phyloP scores from a whole-genome alignment of 2,329 filamentous ascomycete species.

The Kalmusia sp. region DNA sequence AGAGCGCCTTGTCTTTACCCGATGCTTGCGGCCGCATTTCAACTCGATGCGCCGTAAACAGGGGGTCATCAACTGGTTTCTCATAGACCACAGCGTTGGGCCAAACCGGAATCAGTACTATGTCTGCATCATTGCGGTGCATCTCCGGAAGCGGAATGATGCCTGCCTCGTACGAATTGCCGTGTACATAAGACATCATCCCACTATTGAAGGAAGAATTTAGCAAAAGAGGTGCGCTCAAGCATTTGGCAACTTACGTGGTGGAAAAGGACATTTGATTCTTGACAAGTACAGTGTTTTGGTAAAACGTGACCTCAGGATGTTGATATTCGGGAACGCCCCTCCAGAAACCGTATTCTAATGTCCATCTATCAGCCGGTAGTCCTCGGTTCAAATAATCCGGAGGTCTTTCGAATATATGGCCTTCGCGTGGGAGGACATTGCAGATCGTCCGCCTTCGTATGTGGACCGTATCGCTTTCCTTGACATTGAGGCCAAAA shows the following conservation, averaged over 20 bases:
- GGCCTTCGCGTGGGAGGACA: slow-evolving; percentile 4
- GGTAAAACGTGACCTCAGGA: slow-evolving; percentile 4
- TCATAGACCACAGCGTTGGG: slow-evolving; percentile 3
- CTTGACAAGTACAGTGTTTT: not conserved
- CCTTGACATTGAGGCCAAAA: slow-evolving; percentile 15
- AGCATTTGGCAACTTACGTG: not conserved
- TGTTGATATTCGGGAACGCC: slow-evolving; percentile 1
- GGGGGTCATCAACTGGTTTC: slow-evolving; percentile 8
- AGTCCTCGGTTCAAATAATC: not conserved
- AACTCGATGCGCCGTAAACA: slow-evolving; percentile 6
- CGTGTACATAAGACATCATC: not conserved
- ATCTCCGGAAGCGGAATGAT: slow-evolving; percentile 5
- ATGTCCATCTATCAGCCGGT: not conserved
- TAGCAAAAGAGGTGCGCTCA: not conserved
- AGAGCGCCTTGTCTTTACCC: not conserved
- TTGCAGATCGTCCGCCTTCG: slow-evolving; percentile 16
- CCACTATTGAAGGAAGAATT: not conserved
- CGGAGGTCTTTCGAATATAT: not conserved
- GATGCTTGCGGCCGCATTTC: not conserved
- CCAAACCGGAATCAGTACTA: slow-evolving; percentile 6
- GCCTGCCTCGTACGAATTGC: not conserved
- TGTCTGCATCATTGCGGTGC: slow-evolving; percentile 8
- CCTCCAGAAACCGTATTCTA: not conserved
- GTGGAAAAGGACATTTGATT: slow-evolving; percentile 3
- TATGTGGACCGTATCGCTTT: slow-evolving; percentile 11